A percentile compares a stretch with the other conserved stretches of the same genome.
Evolutionary conservation across 257 asterid genomes (phyloP).

Genomic region (Perilla frutescens): DNA sequence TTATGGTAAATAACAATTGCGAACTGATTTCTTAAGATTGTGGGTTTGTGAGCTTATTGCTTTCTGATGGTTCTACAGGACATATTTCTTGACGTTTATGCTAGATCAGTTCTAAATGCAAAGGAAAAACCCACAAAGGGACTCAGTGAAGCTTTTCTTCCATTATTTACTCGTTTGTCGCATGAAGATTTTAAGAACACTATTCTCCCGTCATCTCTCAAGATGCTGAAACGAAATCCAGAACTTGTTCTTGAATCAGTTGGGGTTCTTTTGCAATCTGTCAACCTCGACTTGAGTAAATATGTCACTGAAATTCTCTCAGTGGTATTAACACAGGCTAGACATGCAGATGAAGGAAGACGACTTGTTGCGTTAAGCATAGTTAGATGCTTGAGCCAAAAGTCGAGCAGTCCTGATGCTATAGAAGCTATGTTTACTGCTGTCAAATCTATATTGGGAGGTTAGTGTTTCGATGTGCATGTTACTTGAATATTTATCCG

Average conservation of each 20-base stretch:
- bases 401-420: constrained; percentile 96
- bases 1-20: constrained; percentile 14
- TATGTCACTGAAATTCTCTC: constrained; percentile 82
- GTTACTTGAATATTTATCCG: constrained; percentile 14
- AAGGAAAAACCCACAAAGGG: constrained; percentile 78
- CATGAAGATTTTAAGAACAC: constrained; percentile 85
- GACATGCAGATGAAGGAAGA: constrained; percentile 93
- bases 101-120: constrained; percentile 78
- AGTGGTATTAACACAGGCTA: constrained; percentile 78
- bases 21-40: constrained; percentile 4
- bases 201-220: constrained; percentile 75
- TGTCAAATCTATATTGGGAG: constrained; percentile 80
- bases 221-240: constrained; percentile 98
- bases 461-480: constrained; percentile 49
- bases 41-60: constrained; percentile 32
- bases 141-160: constrained; percentile 83
- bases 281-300: constrained; percentile 83
- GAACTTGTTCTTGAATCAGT: constrained; percentile 94
- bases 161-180: constrained; percentile 66
- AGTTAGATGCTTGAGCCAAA: constrained; percentile 80
- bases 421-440: constrained; percentile 81
- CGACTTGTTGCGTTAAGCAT: constrained; percentile 76
- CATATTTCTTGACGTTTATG: constrained; percentile 78
- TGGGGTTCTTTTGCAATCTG: constrained; percentile 71
- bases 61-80: constrained; percentile 60